phyloP scores from a whole-genome alignment of 805 yeast species.

The Yarrowia yakushimensis region DNA sequence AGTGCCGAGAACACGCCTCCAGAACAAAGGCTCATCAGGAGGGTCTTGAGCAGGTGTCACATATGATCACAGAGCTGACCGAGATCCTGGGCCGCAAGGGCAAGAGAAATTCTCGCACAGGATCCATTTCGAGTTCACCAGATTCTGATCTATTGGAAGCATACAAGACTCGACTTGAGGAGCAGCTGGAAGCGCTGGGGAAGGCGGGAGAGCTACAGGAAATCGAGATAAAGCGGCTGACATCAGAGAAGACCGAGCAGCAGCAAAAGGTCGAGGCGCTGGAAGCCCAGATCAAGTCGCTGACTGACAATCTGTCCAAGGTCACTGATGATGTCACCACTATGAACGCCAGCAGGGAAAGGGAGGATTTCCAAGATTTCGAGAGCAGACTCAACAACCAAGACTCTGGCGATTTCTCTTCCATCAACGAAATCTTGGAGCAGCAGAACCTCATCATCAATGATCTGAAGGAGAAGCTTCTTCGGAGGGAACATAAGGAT shows the following conservation, averaged over 20 bases:
- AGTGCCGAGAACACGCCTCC: not conserved
- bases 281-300: not conserved
- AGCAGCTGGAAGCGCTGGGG: not conserved
- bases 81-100: not conserved
- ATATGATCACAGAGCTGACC: constrained; percentile 3
- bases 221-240: not conserved
- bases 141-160: not conserved
- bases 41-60: constrained; percentile 9
- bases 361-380: not conserved
- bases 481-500: not conserved
- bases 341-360: not conserved
- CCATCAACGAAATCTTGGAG: not conserved
- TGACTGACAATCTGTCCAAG: not conserved
- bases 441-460: constrained; percentile 14
- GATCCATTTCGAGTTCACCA: not conserved
- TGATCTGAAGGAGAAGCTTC: not conserved
- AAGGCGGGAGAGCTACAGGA: constrained; percentile 5
- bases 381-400: not conserved
- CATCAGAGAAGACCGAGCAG: not conserved
- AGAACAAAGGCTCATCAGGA: constrained; percentile 7
- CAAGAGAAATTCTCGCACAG: not conserved
- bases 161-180: not conserved
- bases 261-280: not conserved
- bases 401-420: not conserved
- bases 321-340: not conserved